These are phyloP conservation scores for Venturia pyrina DNA, from an alignment of 2,329 filamentous ascomycete genomes.

Conservation along the genomic window DNA sequence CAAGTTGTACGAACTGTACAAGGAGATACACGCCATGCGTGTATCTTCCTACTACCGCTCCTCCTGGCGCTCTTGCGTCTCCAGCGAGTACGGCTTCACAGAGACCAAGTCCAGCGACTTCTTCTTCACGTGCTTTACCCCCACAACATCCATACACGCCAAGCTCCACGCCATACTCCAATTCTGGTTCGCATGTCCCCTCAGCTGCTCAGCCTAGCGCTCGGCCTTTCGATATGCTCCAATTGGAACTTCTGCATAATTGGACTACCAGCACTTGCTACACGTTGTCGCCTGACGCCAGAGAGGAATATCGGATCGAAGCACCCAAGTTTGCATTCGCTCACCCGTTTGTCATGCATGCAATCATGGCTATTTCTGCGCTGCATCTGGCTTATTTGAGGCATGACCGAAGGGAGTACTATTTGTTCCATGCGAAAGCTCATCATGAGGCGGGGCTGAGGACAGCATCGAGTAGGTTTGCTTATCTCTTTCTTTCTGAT, in stretches of 20 bases:
- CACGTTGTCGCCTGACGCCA: background rate
- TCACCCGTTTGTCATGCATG: slow-evolving; percentile 30
- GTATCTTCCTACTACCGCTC: background rate
- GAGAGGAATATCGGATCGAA: slow-evolving; percentile 23
- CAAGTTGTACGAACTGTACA: slow-evolving; percentile 41
- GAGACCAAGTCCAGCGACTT: background rate
- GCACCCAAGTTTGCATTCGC: slow-evolving; percentile 26
- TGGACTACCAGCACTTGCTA: background rate
- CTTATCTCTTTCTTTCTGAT: background rate
- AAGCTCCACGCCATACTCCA: background rate
- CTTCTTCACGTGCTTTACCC: background rate
- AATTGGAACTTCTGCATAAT: background rate
- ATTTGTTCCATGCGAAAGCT: background rate
- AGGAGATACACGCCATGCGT: background rate
- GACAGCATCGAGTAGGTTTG: background rate
- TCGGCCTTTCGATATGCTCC: background rate
- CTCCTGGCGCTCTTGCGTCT: background rate
- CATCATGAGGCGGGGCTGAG: background rate
- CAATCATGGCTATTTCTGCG: slow-evolving; percentile 31
- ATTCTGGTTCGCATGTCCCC: background rate
- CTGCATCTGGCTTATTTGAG: slow-evolving; percentile 27
- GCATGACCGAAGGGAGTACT: slow-evolving; percentile 5
- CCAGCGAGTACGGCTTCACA: background rate
- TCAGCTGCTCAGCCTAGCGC: background rate
- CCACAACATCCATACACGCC: background rate